Base-by-base conservation (phyloP, 1,139 yeast species). In the Yamadazyma pseudoaaseri region DNA sequence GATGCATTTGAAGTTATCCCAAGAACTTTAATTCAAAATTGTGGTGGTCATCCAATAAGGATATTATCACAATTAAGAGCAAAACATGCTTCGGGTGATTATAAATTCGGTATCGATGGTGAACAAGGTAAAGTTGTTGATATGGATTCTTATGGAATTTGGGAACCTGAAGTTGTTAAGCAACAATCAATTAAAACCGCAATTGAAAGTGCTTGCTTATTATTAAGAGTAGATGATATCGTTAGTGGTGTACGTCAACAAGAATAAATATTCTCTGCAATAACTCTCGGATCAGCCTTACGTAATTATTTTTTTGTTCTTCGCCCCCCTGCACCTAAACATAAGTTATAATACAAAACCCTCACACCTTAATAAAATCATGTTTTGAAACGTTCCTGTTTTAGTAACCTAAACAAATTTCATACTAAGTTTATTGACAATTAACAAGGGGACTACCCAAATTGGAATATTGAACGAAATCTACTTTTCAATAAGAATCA, bases 161-260 rank as follows among this genome's bases (percentile, higher is more conserved):
- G 98, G 98, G 99, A 92, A 65, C 98, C 99, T 12, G 97, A 92
- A 65, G 97, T 87, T 31, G 89, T 92, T 61, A 92, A 92, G 66
- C 94, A 86, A 55, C 99, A 92, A 68, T 84, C 95, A 43, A 84
- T 92, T 49, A 92, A 92, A 70, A 94, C 98, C 13, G 96, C 96
- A 27, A 86, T 94, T 47, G 99, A 92, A 65, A 84, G 95, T 70
- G 97, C 98, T 6, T 86, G 97, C 60, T 73, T 92, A 66, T 72
- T 92, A 52, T 73, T 92, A 58, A 82, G 98, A 56, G 98, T 92
- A 31, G 99, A 92, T 59, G 98, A 92, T 59, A 92, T 92, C 49
- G 98, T 94, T 31, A 84, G 96, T 59, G 98, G 97, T 48, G 95
- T 89, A 27, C 82, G 96, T 54, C 71, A 65, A 44, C 57, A 52